Evolutionary conservation across 169 alveolate species (phyloP).

Genomic region (Plasmodium blacklocki): DNA sequence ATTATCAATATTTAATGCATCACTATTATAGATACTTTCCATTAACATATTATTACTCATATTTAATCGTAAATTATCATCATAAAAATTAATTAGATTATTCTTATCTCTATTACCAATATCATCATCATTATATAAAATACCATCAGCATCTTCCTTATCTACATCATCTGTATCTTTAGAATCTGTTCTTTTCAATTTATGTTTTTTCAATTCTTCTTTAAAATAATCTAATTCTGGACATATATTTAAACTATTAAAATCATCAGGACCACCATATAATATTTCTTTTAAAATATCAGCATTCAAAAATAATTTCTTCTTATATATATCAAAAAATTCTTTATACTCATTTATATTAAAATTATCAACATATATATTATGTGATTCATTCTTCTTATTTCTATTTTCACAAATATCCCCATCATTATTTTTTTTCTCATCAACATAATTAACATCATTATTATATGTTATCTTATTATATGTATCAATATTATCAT

Average conservation of each 20-base stretch:
- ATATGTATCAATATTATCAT: no score
- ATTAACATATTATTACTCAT: slow-evolving; percentile 22
- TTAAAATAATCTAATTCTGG: slow-evolving; percentile 73
- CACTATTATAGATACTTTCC: neutral
- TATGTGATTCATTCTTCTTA: slow-evolving; percentile 8
- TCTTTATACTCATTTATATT: neutral
- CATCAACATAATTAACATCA: no score
- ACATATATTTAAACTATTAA: slow-evolving; percentile 44
- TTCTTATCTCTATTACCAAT: no score
- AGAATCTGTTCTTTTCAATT: slow-evolving; percentile 43
- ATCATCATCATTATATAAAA: neutral
- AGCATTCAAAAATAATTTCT: slow-evolving; percentile 20
- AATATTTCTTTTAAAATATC: slow-evolving; percentile 41
- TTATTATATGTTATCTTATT: neutral
- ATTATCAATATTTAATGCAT: no score
- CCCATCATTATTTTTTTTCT: neutral
- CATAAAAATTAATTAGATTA: no score
- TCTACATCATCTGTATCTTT: slow-evolving; percentile 34
- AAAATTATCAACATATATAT: neutral
- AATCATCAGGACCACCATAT: slow-evolving; percentile 25
- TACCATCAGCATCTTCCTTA: slow-evolving; percentile 3
- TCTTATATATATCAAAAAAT: slow-evolving; percentile 12
- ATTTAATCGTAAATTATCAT: slow-evolving; percentile 1
- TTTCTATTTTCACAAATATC: neutral
- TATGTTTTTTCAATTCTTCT: slow-evolving; percentile 60